Evolutionary conservation across 2,329 filamentous ascomycete genomes (phyloP).

Genomic region (Fusarium sp.): DNA sequence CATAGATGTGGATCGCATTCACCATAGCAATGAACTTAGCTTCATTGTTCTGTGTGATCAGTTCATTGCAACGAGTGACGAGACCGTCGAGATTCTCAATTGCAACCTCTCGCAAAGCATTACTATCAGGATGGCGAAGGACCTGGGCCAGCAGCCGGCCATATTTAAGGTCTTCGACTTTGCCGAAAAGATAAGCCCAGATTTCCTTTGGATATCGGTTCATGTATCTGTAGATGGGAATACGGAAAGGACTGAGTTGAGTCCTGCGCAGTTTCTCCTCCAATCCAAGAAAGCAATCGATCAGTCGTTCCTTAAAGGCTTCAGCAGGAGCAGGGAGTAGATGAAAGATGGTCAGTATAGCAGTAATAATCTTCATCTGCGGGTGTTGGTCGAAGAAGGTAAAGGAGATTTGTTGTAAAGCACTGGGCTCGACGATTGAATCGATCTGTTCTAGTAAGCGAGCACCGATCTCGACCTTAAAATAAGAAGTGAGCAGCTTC

Average conservation of each 20-base stretch:
- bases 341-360: constrained; percentile 97
- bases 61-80: constrained; percentile 74
- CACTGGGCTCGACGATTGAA: constrained; percentile 82
- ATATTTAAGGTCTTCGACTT: constrained; percentile 85
- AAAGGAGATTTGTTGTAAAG: constrained; percentile 92
- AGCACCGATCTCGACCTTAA: constrained; percentile 97
- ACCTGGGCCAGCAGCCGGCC: constrained; percentile 93
- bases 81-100: constrained; percentile 79
- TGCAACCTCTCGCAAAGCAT: constrained; percentile 78
- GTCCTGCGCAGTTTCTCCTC: constrained; percentile 89
- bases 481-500: constrained; percentile 95
- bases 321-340: constrained; percentile 91
- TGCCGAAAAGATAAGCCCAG: constrained; percentile 82
- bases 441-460: constrained; percentile 95
- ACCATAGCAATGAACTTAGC: constrained; percentile 77
- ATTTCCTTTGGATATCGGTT: constrained; percentile 93
- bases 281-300: constrained; percentile 89
- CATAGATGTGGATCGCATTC: constrained; percentile 87
- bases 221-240: constrained; percentile 90
- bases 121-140: constrained; percentile 79
- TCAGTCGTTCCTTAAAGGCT: constrained; percentile 89
- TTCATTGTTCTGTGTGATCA: constrained; percentile 75
- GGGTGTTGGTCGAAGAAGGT: constrained; percentile 92
- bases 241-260: constrained; percentile 89
- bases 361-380: constrained; percentile 93